These are phyloP conservation scores for Cadophora sp. DNA, from an alignment of 2,329 filamentous ascomycete genomes.

Conservation along the genomic window DNA sequence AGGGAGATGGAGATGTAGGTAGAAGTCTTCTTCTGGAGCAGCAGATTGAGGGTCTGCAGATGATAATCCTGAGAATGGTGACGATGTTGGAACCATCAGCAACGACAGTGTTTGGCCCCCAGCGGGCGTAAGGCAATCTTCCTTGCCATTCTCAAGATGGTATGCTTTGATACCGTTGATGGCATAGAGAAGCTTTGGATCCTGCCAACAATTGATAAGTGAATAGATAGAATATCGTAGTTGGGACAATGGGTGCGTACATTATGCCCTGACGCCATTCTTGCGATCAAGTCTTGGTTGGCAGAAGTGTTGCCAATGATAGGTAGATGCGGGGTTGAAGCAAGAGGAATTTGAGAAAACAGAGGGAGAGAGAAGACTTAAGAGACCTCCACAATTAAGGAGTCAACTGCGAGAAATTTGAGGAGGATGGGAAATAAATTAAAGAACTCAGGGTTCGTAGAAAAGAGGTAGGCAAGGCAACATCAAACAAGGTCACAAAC, in stretches of 20 bases:
- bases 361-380: background rate
- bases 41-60: conserved; percentile 61
- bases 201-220: conserved; percentile 43
- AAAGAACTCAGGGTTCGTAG: background rate
- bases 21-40: conserved; percentile 86
- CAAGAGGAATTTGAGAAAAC: conserved; percentile 8
- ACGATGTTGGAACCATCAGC: conserved; percentile 93
- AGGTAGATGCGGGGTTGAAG: conserved; percentile 12
- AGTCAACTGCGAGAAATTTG: background rate
- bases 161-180: conserved; percentile 89
- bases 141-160: conserved; percentile 87
- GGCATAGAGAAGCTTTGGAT: conserved; percentile 71
- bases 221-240: background rate
- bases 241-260: conserved; percentile 29
- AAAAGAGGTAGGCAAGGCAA: conserved; percentile 1
- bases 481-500: conserved; percentile 2
- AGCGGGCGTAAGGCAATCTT: conserved; percentile 80
- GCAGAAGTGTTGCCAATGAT: conserved; percentile 14
- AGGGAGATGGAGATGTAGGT: conserved; percentile 92
- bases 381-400: background rate
- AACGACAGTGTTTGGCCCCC: conserved; percentile 91
- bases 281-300: conserved; percentile 11
- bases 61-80: conserved; percentile 63
- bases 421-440: conserved; percentile 1
- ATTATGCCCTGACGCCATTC: conserved; percentile 44